Evolutionary conservation across 805 yeast species (phyloP).

Genomic region (Yamadazyma nakazawae): DNA sequence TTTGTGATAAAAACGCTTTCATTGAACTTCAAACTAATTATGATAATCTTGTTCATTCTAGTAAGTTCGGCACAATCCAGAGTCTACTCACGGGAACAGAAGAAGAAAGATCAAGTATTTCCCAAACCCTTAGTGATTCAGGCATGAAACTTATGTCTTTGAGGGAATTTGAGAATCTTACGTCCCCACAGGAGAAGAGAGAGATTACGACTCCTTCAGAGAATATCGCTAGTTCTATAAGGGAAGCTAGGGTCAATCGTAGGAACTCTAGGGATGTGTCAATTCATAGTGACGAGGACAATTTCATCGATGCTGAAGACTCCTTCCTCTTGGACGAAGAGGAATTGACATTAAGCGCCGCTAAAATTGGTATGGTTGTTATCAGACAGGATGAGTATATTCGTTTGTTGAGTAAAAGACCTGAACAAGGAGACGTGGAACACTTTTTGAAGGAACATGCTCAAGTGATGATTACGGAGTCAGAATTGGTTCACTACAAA

Average conservation of each 20-base stretch:
- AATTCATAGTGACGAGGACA: conserved; percentile 12
- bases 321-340: conserved; percentile 25
- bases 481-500: conserved; percentile 22
- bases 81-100: conserved; percentile 4
- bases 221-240: conserved; percentile 11
- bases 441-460: conserved; percentile 20
- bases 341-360: conserved; percentile 25
- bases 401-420: conserved; percentile 12
- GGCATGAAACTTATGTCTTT: conserved; percentile 6
- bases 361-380: conserved; percentile 24
- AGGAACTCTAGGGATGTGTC: conserved; percentile 14
- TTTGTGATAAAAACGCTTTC: conserved; percentile 12
- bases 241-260: conserved; percentile 11
- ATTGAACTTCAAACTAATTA: not conserved
- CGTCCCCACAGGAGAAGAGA: conserved; percentile 1
- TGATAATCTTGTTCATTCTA: not conserved
- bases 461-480: conserved; percentile 24
- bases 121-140: not conserved
- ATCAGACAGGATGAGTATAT: conserved; percentile 19
- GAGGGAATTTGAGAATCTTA: conserved; percentile 3
- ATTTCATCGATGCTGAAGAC: conserved; percentile 28
- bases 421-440: conserved; percentile 17
- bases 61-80: conserved; percentile 4
- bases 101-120: not conserved
- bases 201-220: conserved; percentile 4